phyloP scores from a whole-genome alignment of 345 rosid species.

The Rhizophora mangle region DNA sequence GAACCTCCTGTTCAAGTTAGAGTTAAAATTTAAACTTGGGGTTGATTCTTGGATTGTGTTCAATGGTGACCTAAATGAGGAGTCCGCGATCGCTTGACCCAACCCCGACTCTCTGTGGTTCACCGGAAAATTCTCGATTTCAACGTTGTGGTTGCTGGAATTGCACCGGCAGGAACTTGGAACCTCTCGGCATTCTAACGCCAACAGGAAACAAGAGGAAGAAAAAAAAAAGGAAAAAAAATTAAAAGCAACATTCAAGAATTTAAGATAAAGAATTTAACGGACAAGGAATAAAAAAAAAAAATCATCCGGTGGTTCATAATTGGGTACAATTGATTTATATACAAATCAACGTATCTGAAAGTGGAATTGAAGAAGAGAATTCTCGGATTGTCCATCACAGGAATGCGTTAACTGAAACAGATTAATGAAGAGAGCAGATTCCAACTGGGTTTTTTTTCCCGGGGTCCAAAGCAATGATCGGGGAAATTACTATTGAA shows the following conservation, averaged over 20 bases:
- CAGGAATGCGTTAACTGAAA: not conserved
- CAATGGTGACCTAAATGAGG: constrained; percentile 60
- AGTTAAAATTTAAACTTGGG: constrained; percentile 49
- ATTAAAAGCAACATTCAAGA: no score
- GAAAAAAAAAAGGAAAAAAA: not conserved
- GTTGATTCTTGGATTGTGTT: constrained; percentile 44
- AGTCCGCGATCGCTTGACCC: constrained; percentile 42
- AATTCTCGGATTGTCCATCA: not conserved
- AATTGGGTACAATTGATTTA: no score
- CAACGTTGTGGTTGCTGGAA: not conserved
- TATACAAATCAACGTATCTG: not conserved
- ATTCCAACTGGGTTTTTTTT: not conserved
- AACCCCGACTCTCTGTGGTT: constrained; percentile 47
- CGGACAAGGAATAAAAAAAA: not conserved
- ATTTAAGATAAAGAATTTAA: no score
- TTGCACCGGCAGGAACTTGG: not conserved
- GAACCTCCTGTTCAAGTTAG: no score
- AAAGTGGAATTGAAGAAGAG: constrained; percentile 5
- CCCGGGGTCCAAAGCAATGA: not conserved
- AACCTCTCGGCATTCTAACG: not conserved
- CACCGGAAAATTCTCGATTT: constrained; percentile 22
- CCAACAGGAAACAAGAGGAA: not conserved
- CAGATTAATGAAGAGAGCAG: not conserved
- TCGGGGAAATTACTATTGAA: not conserved
- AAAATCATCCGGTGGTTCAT: not conserved